Evolutionary conservation across 257 asterid genomes (phyloP).

Genomic region (Solanum pimpinellifolium): DNA sequence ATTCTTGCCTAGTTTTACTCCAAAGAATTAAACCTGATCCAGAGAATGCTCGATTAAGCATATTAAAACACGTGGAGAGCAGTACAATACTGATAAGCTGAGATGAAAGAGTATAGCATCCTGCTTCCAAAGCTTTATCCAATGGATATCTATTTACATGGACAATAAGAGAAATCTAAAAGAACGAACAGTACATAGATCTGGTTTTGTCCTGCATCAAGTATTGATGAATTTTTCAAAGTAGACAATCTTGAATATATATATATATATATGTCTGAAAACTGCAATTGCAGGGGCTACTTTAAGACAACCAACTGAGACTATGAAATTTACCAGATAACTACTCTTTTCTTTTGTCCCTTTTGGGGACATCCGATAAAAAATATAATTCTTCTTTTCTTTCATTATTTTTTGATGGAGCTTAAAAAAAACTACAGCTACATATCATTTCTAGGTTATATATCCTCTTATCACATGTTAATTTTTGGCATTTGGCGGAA

Average conservation of each 20-base stretch:
- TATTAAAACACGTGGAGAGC: not conserved
- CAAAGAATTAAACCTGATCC: constrained; percentile 75
- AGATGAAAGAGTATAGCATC: not conserved
- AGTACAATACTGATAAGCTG: not conserved
- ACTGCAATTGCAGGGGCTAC: not conserved
- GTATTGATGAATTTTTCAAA: not conserved
- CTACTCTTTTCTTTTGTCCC: not conserved
- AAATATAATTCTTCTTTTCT: not conserved
- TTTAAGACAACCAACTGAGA: not conserved
- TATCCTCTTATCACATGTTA: not conserved
- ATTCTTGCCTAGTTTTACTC: constrained; percentile 81
- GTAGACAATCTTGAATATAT: not conserved
- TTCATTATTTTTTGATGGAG: not conserved
- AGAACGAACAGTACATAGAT: not conserved
- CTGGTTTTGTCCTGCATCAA: not conserved
- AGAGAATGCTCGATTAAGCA: not conserved
- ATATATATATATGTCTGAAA: not conserved
- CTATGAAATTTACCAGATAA: not conserved
- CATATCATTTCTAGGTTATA: not conserved
- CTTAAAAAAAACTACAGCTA: not conserved
- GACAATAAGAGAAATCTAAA: not conserved
- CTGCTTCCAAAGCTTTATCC: not conserved
- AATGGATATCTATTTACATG: not conserved
- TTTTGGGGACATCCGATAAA: not conserved
- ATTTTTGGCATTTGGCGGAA: not conserved